phyloP scores from a whole-genome alignment of 129 eudicot genomes.

The Logfia minima region DNA sequence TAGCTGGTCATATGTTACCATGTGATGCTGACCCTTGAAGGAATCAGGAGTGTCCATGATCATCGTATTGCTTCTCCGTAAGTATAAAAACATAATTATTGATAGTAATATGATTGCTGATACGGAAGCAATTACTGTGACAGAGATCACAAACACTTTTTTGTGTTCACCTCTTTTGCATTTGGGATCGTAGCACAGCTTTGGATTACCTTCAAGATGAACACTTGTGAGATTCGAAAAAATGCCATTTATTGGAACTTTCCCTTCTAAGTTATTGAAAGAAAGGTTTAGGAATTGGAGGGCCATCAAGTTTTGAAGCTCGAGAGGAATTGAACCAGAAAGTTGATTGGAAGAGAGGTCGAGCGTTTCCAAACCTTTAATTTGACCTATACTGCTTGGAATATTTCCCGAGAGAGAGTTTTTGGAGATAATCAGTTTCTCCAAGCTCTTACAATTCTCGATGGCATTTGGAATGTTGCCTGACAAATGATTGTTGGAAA shows the following conservation, averaged over 20 bases:
- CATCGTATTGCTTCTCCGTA: conserved; percentile 16
- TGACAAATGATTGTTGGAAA: conserved; percentile 44
- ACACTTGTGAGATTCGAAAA: conserved; percentile 44
- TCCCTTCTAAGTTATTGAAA: conserved; percentile 62
- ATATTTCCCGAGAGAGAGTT: conserved; percentile 52
- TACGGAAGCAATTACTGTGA: neutral
- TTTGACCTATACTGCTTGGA: conserved; percentile 39
- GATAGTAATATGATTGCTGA: conserved; percentile 19
- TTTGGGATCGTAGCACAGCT: conserved; percentile 37
- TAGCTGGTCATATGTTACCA: conserved; percentile 59
- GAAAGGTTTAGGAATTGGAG: conserved; percentile 57
- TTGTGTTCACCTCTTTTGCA: conserved; percentile 19
- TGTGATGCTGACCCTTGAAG: conserved; percentile 43
- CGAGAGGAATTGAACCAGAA: conserved; percentile 53
- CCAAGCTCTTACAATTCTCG: conserved; percentile 56
- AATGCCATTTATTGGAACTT: conserved; percentile 48
- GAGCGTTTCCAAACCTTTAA: conserved; percentile 54
- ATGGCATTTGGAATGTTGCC: conserved; percentile 52
- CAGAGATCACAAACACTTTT: neutral
- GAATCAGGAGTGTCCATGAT: conserved; percentile 11
- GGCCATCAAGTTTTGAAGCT: conserved; percentile 40
- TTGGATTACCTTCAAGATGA: conserved; percentile 56
- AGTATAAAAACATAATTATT: conserved; percentile 28
- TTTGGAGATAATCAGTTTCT: conserved; percentile 32
- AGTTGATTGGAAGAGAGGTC: conserved; percentile 68